Evolutionary conservation across 495 filamentous ascomycete species (phyloP).

Genomic region (Xylona heveae): DNA sequence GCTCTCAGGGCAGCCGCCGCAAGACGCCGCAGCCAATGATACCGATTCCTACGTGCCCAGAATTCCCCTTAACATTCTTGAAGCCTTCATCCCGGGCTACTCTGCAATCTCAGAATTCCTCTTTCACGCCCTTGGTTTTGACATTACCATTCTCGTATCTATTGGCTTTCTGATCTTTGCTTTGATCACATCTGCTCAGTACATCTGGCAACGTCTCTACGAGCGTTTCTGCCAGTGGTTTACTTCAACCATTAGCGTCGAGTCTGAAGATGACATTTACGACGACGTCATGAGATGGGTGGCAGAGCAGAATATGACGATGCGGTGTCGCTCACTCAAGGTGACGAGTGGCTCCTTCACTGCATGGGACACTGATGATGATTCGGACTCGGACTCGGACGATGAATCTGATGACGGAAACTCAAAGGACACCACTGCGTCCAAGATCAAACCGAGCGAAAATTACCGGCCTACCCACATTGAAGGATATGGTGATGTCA

Average conservation of each 20-base stretch:
- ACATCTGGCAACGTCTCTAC: slow-evolving; percentile 22
- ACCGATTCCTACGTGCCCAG: too few relatives aligned
- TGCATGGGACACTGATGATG: slow-evolving; percentile 31
- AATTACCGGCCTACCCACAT: neutral
- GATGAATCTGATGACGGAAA: slow-evolving; percentile 26
- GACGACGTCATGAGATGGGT: slow-evolving; percentile 53
- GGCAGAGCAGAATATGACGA: slow-evolving; percentile 35
- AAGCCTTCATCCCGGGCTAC: neutral
- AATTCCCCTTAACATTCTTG: too few relatives aligned
- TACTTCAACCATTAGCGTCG: slow-evolving; percentile 40
- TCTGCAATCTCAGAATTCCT: neutral
- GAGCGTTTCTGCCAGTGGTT: slow-evolving; percentile 20
- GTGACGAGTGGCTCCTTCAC: slow-evolving; percentile 36
- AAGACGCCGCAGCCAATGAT: neutral
- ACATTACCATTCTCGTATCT: neutral
- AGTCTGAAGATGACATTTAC: slow-evolving; percentile 45
- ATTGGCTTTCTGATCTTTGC: slow-evolving; percentile 12
- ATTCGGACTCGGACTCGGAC: slow-evolving; percentile 19
- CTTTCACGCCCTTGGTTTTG: neutral
- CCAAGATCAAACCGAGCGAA: neutral
- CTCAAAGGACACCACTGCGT: slow-evolving; percentile 10
- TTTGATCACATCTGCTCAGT: slow-evolving; percentile 27
- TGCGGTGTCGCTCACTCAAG: slow-evolving; percentile 31
- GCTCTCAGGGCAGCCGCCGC: neutral
- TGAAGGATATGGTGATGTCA: too few relatives aligned